Evolutionary conservation across 495 filamentous ascomycete species (phyloP), one percentile per base, ranked within the genome.

Genomic region (Barbatosphaeria neglecta): DNA sequence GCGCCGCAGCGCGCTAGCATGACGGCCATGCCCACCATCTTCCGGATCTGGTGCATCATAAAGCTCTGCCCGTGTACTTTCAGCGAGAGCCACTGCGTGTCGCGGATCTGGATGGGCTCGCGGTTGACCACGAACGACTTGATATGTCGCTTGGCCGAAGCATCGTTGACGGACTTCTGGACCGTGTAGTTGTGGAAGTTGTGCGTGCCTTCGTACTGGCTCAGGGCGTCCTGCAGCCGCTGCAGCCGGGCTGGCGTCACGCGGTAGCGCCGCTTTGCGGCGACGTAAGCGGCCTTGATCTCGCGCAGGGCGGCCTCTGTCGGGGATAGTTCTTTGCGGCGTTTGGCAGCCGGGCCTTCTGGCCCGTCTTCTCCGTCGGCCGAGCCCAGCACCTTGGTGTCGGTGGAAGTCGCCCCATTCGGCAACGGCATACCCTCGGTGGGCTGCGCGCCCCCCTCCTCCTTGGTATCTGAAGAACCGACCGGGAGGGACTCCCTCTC

Each of bases 21-120:
- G 8, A 87, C 74, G 31, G 81, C 85, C 87, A 97, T 89, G 50
- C 83, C 86, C 15, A 98, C 85, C 92, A 98, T 98, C 65, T 95
- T 96, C 49, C 92, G 84, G 63, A 98, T 98, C 64, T 98, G 92
- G 61, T 98, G 92, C 92, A 98, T 98, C 92, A 98, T 98, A 74
- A 98, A 98, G 48, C 82, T 88, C 65, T 98, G 92, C 0, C 92
- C 92, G 63, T 97, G 93, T 16, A 98, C 87, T 54, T 93, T 94
- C 45, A 97, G 70, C 22, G 84, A 90, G 7, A 98, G 74, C 92
- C 92, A 98, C 65, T 98, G 82, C 15, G 86, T 94, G 59, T 87
- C 83, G 52, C 88, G 76, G 61, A 94, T 92, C 46, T 86, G 70
- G 49, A 96, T 80, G 0, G 90, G 90, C 22, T 75, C 69, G 0